phyloP scores from a whole-genome alignment of 1,284 basidiomycete species.

The Ganoderma sinense region DNA sequence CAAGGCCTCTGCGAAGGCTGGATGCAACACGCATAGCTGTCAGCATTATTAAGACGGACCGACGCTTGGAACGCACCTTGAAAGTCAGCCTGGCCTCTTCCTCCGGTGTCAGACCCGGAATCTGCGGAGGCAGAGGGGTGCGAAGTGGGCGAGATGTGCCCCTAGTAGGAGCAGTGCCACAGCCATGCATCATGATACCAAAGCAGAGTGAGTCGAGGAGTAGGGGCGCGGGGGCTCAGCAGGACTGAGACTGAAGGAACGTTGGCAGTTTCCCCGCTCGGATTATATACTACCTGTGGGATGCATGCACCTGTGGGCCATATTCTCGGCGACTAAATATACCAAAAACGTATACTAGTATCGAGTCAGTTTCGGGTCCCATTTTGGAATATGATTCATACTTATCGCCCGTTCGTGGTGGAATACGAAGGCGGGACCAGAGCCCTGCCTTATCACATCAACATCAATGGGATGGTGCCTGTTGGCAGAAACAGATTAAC shows the following conservation, averaged over 20 bases:
- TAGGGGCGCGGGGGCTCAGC: background rate
- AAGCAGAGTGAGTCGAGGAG: background rate
- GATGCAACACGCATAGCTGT: background rate
- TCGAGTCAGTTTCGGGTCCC: background rate
- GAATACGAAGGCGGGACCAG: background rate
- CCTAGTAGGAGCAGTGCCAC: background rate
- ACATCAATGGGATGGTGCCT: background rate
- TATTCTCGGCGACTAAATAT: background rate
- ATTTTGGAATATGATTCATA: background rate
- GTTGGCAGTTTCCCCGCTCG: background rate
- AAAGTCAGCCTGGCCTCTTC: background rate
- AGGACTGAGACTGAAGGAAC: background rate
- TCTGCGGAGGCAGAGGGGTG: background rate
- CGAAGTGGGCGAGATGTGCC: background rate
- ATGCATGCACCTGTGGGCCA: background rate
- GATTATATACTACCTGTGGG: too few species aligned
- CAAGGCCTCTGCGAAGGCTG: background rate
- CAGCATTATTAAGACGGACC: background rate
- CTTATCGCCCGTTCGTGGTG: background rate
- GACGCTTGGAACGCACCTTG: background rate
- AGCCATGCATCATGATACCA: background rate
- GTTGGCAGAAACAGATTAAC: too few species aligned
- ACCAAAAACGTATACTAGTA: background rate
- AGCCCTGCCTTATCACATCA: background rate
- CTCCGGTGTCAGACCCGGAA: background rate